Evolutionary conservation across 1,139 yeast genomes (phyloP).

Genomic region (Wickerhamiella infanticola): DNA sequence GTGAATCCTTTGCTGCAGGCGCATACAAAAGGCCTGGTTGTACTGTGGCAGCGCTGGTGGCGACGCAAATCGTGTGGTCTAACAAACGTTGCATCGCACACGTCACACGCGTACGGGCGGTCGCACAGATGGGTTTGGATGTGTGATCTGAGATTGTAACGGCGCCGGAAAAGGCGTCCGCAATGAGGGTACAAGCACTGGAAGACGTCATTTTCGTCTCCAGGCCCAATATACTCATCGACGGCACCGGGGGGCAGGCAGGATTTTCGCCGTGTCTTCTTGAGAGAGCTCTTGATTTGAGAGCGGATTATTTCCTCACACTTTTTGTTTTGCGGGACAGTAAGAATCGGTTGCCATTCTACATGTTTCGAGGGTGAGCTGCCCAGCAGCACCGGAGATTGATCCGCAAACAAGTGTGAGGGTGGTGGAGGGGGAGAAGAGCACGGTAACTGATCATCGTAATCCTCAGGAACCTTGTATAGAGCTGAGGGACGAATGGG

Average conservation of each 20-base stretch:
- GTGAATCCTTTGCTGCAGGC: conserved; percentile 89
- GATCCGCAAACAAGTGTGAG: background rate
- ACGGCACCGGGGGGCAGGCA: conserved; percentile 82
- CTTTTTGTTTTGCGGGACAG: conserved; percentile 21
- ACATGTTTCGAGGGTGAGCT: conserved; percentile 7
- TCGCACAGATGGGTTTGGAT: conserved; percentile 94
- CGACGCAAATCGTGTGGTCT: conserved; percentile 87
- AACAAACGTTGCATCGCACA: conserved; percentile 51
- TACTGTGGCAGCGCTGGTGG: conserved; percentile 72
- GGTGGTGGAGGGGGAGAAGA: background rate
- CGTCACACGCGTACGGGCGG: conserved; percentile 60
- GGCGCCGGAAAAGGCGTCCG: conserved; percentile 68
- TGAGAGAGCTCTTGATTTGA: conserved; percentile 17
- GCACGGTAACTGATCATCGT: background rate
- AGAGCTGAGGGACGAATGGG: background rate
- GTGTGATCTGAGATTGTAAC: conserved; percentile 92
- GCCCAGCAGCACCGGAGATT: background rate
- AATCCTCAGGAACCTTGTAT: background rate
- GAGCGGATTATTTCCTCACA: conserved; percentile 20
- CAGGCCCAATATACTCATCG: conserved; percentile 71
- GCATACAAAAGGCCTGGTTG: conserved; percentile 56
- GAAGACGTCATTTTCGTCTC: conserved; percentile 48
- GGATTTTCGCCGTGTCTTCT: conserved; percentile 28
- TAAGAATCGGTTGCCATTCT: conserved; percentile 26
- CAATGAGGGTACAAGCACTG: conserved; percentile 68